Percentiles rank a stretch among this genome's conserved stretches.
Conservation (phyloP, 768 basidiomycete species). For the Russula vinacea region DNA sequence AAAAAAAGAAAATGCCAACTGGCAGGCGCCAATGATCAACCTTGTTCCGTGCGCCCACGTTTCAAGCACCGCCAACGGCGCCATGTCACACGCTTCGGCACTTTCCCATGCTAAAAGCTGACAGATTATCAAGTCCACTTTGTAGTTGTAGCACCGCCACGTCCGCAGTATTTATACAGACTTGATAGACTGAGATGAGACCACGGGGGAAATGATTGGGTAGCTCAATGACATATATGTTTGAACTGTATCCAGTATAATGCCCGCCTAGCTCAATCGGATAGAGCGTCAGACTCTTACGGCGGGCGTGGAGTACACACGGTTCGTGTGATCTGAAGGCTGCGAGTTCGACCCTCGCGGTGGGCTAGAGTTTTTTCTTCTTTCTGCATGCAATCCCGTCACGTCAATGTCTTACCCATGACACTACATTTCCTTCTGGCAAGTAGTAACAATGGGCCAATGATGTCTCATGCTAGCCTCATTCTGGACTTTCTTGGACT, state of each 20-base stretch:
- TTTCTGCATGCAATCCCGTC: not conserved
- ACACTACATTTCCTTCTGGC: not conserved
- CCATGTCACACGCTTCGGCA: not conserved
- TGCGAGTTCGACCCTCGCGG: slow-evolving; percentile 65
- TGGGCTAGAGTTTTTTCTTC: slow-evolving; percentile 42
- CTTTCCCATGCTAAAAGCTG: not conserved
- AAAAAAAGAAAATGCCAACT: not conserved
- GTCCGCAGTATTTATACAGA: not conserved
- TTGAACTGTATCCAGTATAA: not conserved
- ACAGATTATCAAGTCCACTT: not conserved
- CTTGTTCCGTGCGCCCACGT: not conserved
- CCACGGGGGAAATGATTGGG: not conserved
- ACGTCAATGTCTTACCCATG: not conserved
- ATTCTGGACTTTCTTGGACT: no score
- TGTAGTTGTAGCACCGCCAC: not conserved
- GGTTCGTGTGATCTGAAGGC: slow-evolving; percentile 47
- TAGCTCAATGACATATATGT: not conserved
- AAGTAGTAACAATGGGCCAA: no score
- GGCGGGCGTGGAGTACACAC: slow-evolving; percentile 17
- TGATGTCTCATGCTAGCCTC: no score
- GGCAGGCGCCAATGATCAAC: not conserved
- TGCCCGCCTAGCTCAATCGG: slow-evolving; percentile 66
- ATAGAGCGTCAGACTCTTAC: slow-evolving; percentile 67
- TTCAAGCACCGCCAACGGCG: not conserved
- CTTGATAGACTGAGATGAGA: not conserved